Base-by-base conservation (phyloP, 768 basidiomycete species). In the Paxillus rubicundulus region DNA sequence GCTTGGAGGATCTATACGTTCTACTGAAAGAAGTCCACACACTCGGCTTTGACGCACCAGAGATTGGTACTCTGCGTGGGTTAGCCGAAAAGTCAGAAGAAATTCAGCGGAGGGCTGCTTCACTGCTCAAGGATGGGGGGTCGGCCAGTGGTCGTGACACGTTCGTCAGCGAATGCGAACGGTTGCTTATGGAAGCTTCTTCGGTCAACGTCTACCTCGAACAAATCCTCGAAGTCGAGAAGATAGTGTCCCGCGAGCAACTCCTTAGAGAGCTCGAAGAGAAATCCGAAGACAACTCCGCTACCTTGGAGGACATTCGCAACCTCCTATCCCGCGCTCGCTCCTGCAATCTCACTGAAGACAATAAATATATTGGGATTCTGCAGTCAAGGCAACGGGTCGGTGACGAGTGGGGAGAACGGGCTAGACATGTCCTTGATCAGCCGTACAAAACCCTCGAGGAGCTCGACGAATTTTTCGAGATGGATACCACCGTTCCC, bases 161-260 rank as follows among this genome's bases (percentile, higher is more conserved):
- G 16, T 86, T 80, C 61, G 71, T 91, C 51, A 74, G 78, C 49
- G 84, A 88, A 40, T 91, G 89, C 69, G 86, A 86, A 56, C 80
- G 78, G 34, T 72, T 92, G 2, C 76, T 92, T 49, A 65, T 83
- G 47, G 79, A 87, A 24, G 85, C 84, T 2, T 84, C 84, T 3
- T 85, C 88, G 9, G 69, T 95, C 49, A 93, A 92, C 58, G 86
- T 96, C n/a, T 77, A 84, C 45, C 74, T 96, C 17, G 87, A 92
- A 13, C 91, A 94, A 66, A 73, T 95, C 13, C 65, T 76, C 16
- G 82, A 87, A 56, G 77, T 97, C 17, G 85, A 89, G 73, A 86
- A 82, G 69, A 85, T 94, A 50, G 86, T 92, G 20, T 81, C 87
- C 51, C 82, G 91, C 10, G 84, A 89, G 62, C 82, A 86, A 61